These are phyloP conservation scores for Colletotrichum sp. DNA, from an alignment of 2,329 filamentous ascomycete genomes.

Conservation along the genomic window DNA sequence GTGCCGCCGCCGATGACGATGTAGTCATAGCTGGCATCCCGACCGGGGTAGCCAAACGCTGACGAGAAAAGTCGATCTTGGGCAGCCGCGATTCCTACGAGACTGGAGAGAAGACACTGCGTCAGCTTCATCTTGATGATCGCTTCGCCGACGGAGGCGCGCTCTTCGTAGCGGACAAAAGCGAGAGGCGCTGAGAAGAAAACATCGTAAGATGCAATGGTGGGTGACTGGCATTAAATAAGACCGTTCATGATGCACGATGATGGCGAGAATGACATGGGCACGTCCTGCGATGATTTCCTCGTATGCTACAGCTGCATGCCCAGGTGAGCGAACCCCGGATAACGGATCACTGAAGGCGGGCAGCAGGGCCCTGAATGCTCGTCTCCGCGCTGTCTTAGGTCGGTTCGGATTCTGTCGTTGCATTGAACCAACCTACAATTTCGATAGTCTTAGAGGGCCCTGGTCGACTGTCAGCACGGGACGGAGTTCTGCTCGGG, in stretches of 20 bases:
- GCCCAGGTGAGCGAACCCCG: not conserved
- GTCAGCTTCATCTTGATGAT: not conserved
- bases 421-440: not conserved
- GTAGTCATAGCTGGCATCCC: conserved; percentile 23
- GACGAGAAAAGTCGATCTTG: conserved; percentile 6
- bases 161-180: not conserved
- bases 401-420: not conserved
- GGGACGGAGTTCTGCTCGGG: not conserved
- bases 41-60: conserved; percentile 21
- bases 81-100: not conserved
- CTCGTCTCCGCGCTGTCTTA: not conserved
- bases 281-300: not conserved
- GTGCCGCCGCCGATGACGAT: conserved; percentile 42
- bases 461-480: conserved; percentile 3
- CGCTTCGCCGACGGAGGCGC: not conserved
- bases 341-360: not conserved
- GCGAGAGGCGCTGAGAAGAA: not conserved
- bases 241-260: not conserved
- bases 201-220: not conserved
- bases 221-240: not conserved
- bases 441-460: not conserved
- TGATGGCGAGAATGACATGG: not conserved
- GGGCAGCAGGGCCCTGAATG: not conserved
- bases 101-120: not conserved
- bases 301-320: not conserved